These are phyloP conservation scores for Trichoderma polysporum DNA, from an alignment of 2,329 filamentous ascomycete species.

Conservation along the genomic window DNA sequence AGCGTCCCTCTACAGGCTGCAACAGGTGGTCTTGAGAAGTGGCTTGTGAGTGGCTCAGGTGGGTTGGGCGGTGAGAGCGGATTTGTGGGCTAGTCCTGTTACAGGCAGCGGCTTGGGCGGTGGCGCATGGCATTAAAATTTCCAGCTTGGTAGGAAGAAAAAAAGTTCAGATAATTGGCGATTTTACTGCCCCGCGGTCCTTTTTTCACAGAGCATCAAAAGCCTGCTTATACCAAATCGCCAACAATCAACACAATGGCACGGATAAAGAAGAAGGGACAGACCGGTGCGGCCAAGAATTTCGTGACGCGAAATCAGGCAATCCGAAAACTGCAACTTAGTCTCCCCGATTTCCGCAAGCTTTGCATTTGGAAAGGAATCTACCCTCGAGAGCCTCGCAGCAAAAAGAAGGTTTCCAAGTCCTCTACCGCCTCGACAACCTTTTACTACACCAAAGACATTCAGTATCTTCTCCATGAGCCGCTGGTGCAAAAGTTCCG, in stretches of 20 bases:
- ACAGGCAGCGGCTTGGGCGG: slow-evolving; percentile 28
- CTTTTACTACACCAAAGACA: slow-evolving; percentile 90
- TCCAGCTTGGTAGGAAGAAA: slow-evolving; percentile 35
- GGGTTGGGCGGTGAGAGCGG: slow-evolving; percentile 29
- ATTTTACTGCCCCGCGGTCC: slow-evolving; percentile 36
- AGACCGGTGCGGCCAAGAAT: slow-evolving; percentile 92
- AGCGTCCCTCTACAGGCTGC: not conserved
- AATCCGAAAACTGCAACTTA: slow-evolving; percentile 96
- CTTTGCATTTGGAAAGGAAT: slow-evolving; percentile 99
- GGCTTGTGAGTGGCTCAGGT: slow-evolving; percentile 12
- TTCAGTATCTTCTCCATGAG: slow-evolving; percentile 97
- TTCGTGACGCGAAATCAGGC: slow-evolving; percentile 97
- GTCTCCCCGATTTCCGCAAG: slow-evolving; percentile 93
- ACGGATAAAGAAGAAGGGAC: slow-evolving; percentile 88
- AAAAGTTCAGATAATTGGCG: slow-evolving; percentile 29
- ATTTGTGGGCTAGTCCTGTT: slow-evolving; percentile 22
- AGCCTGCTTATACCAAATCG: slow-evolving; percentile 21
- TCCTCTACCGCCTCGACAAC: slow-evolving; percentile 87
- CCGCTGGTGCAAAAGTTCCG: slow-evolving; percentile 92
- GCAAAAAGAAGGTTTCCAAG: slow-evolving; percentile 95
- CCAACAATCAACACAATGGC: slow-evolving; percentile 51
- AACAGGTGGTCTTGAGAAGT: not conserved
- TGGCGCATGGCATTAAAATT: slow-evolving; percentile 37
- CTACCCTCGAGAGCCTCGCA: slow-evolving; percentile 94
- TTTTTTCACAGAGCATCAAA: slow-evolving; percentile 26